Percentiles rank a stretch among this genome's conserved stretches.
phyloP scores from a whole-genome alignment of 495 filamentous ascomycete species.

The Rostrohypoxylon terebratum region DNA sequence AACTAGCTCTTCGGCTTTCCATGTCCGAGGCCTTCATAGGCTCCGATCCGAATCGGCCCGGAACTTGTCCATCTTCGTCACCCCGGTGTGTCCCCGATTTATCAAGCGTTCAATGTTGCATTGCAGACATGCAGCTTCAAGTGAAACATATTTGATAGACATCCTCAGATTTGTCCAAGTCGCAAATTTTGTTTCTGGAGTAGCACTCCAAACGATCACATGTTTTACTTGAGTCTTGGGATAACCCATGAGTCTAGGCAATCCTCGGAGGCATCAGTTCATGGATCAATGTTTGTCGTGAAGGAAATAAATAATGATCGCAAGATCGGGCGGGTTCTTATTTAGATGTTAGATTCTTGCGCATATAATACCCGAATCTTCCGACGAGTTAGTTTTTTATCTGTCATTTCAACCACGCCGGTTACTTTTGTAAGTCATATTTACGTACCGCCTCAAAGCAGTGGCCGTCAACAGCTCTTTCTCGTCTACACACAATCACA shows the following conservation, averaged over 20 bases:
- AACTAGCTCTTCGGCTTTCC: conserved; percentile 26
- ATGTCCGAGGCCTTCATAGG: conserved; percentile 30
- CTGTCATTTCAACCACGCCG: background rate
- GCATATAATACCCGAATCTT: background rate
- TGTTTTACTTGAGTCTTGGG: background rate
- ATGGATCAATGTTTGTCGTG: background rate
- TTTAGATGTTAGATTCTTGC: background rate
- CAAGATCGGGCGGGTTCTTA: background rate
- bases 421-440: background rate
- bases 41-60: conserved; percentile 31
- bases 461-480: no score
- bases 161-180: background rate
- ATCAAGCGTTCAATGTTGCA: background rate
- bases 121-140: conserved; percentile 3
- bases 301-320: background rate
- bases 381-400: background rate
- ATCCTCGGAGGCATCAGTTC: background rate
- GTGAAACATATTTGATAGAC: background rate
- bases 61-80: conserved; percentile 16
- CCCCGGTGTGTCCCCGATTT: conserved; percentile 2
- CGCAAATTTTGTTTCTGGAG: background rate
- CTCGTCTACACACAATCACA: no score
- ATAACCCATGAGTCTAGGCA: background rate
- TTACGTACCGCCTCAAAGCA: background rate
- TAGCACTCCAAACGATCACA: background rate